Conservation (phyloP, 2,329 filamentous ascomycete genomes). For the Alternaria hordeiaustralica region DNA sequence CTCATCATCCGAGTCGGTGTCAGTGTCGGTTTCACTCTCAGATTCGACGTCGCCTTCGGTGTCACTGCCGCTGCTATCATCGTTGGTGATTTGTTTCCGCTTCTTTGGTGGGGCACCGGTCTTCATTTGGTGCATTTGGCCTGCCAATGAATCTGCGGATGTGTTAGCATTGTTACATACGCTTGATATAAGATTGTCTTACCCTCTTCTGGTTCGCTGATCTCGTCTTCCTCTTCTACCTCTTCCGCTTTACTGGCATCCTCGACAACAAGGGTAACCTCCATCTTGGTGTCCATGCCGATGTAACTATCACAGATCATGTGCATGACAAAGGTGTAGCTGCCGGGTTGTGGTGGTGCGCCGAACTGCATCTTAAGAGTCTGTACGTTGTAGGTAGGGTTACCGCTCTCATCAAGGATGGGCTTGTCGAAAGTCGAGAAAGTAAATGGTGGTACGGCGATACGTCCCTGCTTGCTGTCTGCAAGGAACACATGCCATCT, state of each 20-base stretch:
- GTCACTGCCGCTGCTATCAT: conserved; percentile 68
- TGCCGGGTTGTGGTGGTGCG: conserved; percentile 87
- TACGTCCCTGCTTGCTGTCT: conserved; percentile 92
- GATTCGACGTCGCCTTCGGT: conserved; percentile 67
- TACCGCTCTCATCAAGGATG: conserved; percentile 78
- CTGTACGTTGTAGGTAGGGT: conserved; percentile 92
- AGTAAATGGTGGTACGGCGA: conserved; percentile 95
- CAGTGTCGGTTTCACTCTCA: conserved; percentile 59
- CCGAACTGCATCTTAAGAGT: conserved; percentile 98
- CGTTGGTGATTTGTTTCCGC: conserved; percentile 61
- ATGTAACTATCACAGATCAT: conserved; percentile 94
- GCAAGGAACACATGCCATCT: conserved; percentile 95
- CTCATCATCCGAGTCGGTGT: conserved; percentile 52
- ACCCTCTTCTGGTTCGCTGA: conserved; percentile 98
- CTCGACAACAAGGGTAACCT: conserved; percentile 87
- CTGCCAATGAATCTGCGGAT: conserved; percentile 78
- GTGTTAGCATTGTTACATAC: conserved; percentile 27
- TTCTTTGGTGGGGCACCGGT: conserved; percentile 66
- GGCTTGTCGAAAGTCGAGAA: conserved; percentile 92
- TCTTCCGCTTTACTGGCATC: conserved; percentile 84
- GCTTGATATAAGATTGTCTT: conserved; percentile 47
- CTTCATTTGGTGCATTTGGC: conserved; percentile 88
- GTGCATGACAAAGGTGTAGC: conserved; percentile 95
- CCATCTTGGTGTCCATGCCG: conserved; percentile 90
- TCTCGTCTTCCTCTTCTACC: conserved; percentile 87